Conservation (phyloP, 2,329 filamentous ascomycete genomes). For the Epichloe elymi region DNA sequence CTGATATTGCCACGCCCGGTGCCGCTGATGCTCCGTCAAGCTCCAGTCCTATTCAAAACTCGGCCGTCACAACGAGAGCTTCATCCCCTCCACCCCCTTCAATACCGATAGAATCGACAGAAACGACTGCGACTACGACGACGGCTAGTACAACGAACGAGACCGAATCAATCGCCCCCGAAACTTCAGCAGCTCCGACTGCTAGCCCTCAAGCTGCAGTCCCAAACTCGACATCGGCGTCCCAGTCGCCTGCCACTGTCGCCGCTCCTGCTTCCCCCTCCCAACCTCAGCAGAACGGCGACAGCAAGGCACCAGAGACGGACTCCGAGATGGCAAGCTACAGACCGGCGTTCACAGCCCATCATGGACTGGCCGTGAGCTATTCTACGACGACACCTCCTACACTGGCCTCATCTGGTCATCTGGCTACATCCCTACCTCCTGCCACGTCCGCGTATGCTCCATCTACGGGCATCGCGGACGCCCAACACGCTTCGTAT, state of each 20-base stretch:
- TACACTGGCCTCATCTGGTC: slow-evolving; percentile 4
- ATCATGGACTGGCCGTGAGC: slow-evolving; percentile 16
- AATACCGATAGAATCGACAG: background rate
- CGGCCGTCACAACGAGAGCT: background rate
- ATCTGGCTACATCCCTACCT: slow-evolving; percentile 6
- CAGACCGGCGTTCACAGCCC: slow-evolving; percentile 8
- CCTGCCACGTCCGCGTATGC: slow-evolving; percentile 9
- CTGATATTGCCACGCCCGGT: slow-evolving; percentile 3
- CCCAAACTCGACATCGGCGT: slow-evolving; percentile 6
- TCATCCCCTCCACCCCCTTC: slow-evolving; percentile 4
- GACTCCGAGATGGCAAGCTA: slow-evolving; percentile 22
- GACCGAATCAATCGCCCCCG: background rate
- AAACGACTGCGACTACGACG: background rate
- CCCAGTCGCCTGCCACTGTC: slow-evolving; percentile 5
- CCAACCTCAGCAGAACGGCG: slow-evolving; percentile 18
- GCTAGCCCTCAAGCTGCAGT: slow-evolving; percentile 2
- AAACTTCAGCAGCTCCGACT: background rate
- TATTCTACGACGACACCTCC: slow-evolving; percentile 11
- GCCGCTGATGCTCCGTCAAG: slow-evolving; percentile 7
- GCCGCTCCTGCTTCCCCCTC: slow-evolving; percentile 7
- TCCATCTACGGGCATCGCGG: slow-evolving; percentile 11
- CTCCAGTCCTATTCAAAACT: slow-evolving; percentile 2
- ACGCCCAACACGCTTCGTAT: slow-evolving; percentile 20
- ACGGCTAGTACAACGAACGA: background rate
- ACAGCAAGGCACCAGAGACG: slow-evolving; percentile 17